phyloP scores from a whole-genome alignment of 129 eudicot genomes.

The Saussurea involucrata region DNA sequence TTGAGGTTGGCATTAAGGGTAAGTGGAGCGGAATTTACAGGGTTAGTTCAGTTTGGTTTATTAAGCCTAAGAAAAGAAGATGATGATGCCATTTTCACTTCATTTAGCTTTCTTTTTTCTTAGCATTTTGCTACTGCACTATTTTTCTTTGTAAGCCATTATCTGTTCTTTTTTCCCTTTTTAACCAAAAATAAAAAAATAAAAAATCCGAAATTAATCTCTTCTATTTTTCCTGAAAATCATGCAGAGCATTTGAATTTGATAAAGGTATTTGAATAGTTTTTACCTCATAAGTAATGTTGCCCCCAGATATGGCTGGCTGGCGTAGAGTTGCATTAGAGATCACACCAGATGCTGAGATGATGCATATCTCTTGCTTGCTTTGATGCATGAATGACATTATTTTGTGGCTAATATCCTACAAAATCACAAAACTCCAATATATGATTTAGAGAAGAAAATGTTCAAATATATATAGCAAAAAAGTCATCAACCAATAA shows the following conservation, averaged over 20 bases:
- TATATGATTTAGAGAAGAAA: neutral
- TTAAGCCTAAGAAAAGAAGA: no score
- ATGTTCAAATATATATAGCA: neutral
- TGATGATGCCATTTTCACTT: no score
- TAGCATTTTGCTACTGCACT: neutral
- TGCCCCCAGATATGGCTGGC: slow-evolving; percentile 62
- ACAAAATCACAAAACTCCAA: neutral
- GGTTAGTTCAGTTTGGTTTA: no score
- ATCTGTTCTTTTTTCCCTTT: neutral
- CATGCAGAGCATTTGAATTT: neutral
- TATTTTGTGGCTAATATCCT: slow-evolving; percentile 62
- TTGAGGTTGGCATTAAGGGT: no score
- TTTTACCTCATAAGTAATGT: slow-evolving; percentile 46
- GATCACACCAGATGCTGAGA: slow-evolving; percentile 66
- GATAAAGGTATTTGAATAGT: neutral
- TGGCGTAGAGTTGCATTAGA: slow-evolving; percentile 47
- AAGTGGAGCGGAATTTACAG: no score
- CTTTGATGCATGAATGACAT: slow-evolving; percentile 58
- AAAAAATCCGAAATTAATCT: neutral
- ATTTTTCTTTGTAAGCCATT: neutral
- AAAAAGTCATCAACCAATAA: neutral
- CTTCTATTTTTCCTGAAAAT: neutral
- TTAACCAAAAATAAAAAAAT: no score
- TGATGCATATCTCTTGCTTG: slow-evolving; percentile 46
- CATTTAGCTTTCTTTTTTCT: no score